Conservation (phyloP, 108 stramenopile genomes). For the Ochromonas danica region DNA sequence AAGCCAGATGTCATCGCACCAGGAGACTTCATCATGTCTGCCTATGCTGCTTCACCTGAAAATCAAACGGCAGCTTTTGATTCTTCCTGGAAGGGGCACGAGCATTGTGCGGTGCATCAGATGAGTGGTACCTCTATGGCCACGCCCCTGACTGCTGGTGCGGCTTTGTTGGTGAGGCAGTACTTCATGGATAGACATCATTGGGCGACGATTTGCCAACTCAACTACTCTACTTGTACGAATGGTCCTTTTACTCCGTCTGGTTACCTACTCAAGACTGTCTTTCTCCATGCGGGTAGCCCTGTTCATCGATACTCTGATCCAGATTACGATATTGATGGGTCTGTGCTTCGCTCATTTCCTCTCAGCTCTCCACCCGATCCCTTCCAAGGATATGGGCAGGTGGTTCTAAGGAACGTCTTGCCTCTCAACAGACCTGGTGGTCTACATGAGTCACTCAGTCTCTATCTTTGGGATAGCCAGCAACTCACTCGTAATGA, state of each 20-base stretch:
- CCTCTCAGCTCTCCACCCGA: constrained; percentile 49
- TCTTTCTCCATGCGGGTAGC: constrained; percentile 63
- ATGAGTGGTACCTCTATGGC: constrained; percentile 62
- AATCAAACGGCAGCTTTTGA: no score
- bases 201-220: constrained; percentile 24
- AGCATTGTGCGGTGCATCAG: constrained; percentile 30
- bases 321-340: neutral
- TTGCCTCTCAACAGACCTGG: neutral
- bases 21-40: constrained; percentile 64
- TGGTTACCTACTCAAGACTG: constrained; percentile 69
- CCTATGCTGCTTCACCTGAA: constrained; percentile 57
- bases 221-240: constrained; percentile 48
- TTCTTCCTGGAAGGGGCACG: no score
- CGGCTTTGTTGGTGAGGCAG: constrained; percentile 70
- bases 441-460: constrained; percentile 24
- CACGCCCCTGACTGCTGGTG: constrained; percentile 73
- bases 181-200: constrained; percentile 62
- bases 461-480: neutral
- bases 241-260: constrained; percentile 60
- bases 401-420: constrained; percentile 44
- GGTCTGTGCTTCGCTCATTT: constrained; percentile 37
- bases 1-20: constrained; percentile 78
- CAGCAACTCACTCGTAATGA: no score
- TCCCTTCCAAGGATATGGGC: constrained; percentile 29
- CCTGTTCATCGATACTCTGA: neutral